Conservation (phyloP, 1,284 basidiomycete genomes). For the Leccinum angustisporum region DNA sequence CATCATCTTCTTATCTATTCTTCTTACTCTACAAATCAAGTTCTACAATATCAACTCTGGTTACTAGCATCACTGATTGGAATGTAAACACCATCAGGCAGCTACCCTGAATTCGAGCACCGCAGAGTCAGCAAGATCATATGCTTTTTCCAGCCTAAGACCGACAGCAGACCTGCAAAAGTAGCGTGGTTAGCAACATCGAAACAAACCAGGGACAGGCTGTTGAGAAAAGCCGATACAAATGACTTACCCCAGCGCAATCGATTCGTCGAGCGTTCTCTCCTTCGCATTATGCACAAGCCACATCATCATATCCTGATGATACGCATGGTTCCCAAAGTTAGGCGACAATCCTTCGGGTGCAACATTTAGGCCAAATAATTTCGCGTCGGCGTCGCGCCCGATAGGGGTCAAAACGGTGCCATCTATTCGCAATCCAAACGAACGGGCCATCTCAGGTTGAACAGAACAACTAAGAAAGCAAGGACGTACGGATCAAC, state of each 20-base stretch:
- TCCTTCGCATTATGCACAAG: slow-evolving; percentile 28
- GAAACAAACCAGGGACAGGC: not conserved
- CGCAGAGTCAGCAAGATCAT: slow-evolving; percentile 27
- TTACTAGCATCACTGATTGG: not conserved
- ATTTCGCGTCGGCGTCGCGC: slow-evolving; percentile 6
- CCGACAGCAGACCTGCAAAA: slow-evolving; percentile 19
- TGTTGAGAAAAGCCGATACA: not conserved
- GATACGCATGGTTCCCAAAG: slow-evolving; percentile 32
- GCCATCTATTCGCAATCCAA: slow-evolving; percentile 19
- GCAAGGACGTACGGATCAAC: slow-evolving; percentile 25
- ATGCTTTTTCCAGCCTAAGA: slow-evolving; percentile 25
- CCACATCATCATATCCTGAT: slow-evolving; percentile 33
- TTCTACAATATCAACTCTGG: not conserved
- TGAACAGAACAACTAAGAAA: not conserved
- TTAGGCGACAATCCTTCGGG: slow-evolving; percentile 33
- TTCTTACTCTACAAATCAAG: not conserved
- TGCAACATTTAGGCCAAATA: slow-evolving; percentile 16
- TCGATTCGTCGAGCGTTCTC: slow-evolving; percentile 22
- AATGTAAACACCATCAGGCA: not conserved
- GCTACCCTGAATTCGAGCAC: slow-evolving; percentile 28
- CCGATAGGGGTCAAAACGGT: slow-evolving; percentile 15
- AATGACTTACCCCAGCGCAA: slow-evolving; percentile 23
- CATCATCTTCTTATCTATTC: not conserved
- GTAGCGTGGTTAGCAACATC: not conserved
- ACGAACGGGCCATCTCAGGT: not conserved